Evolutionary conservation across 75 land plant genomes (phyloP).

Genomic region (Chamaecyparis obtusa): DNA sequence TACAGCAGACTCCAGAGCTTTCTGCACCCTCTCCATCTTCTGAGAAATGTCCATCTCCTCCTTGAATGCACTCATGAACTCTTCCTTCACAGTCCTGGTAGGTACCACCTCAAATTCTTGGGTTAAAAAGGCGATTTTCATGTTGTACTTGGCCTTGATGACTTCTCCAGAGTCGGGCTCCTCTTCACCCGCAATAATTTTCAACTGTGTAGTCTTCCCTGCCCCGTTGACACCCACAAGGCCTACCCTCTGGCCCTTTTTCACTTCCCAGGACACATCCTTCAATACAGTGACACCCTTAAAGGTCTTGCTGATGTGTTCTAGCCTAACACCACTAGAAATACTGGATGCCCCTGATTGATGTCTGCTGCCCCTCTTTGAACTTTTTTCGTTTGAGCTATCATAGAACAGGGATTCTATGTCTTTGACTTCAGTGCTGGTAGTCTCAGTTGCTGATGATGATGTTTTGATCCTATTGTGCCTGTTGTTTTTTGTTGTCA

Average conservation of each 20-base stretch:
- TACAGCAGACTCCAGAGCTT: slow-evolving; percentile 67
- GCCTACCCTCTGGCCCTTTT: slow-evolving; percentile 91
- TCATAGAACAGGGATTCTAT: slow-evolving; percentile 37
- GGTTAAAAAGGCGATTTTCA: slow-evolving; percentile 85
- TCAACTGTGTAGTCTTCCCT: slow-evolving; percentile 93
- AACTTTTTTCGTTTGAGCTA: neutral
- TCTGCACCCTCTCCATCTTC: slow-evolving; percentile 88
- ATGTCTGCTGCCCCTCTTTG: slow-evolving; percentile 14
- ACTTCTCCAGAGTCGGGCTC: slow-evolving; percentile 88
- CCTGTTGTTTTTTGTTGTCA: neutral
- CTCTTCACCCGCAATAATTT: slow-evolving; percentile 75
- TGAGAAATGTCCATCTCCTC: slow-evolving; percentile 71
- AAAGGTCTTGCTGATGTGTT: slow-evolving; percentile 81
- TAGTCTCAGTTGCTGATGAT: slow-evolving; percentile 14
- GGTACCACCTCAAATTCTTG: slow-evolving; percentile 92
- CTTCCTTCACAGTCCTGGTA: slow-evolving; percentile 77
- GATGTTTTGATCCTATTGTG: neutral
- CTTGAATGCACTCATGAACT: slow-evolving; percentile 78
- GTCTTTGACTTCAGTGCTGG: slow-evolving; percentile 14
- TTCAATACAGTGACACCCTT: slow-evolving; percentile 77
- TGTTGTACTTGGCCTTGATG: slow-evolving; percentile 72
- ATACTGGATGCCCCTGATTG: slow-evolving; percentile 73
- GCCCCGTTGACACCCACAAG: slow-evolving; percentile 95
- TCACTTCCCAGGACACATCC: slow-evolving; percentile 93
- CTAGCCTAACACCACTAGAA: slow-evolving; percentile 82